These are phyloP conservation scores for Pachyrhizus erosus DNA, from an alignment of 306 rosid species.

Conservation along the genomic window DNA sequence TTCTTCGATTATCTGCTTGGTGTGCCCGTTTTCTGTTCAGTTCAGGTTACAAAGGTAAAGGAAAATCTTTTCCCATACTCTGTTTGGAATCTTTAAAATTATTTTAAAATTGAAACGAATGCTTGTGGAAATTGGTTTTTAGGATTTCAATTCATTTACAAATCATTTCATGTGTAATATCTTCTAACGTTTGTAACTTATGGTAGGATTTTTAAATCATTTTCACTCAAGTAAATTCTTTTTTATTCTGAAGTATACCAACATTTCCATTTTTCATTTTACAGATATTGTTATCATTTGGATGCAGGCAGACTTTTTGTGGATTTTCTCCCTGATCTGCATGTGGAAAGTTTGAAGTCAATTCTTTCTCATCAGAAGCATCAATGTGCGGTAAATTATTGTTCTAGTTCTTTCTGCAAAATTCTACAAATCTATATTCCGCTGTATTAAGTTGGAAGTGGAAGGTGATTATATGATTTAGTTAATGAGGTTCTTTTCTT, in stretches of 20 bases:
- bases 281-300: conserved; percentile 46
- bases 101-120: conserved; percentile 21
- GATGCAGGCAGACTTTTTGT: conserved; percentile 74
- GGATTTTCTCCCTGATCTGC: conserved; percentile 83
- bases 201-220: conserved; percentile 13
- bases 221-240: conserved; percentile 17
- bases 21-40: conserved; percentile 82
- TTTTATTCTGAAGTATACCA: not conserved
- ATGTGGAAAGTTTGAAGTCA: conserved; percentile 70
- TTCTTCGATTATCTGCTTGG: conserved; percentile 97
- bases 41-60: conserved; percentile 73
- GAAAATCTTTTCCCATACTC: conserved; percentile 2
- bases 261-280: conserved; percentile 14
- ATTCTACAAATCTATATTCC: conserved; percentile 9
- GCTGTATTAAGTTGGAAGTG: conserved; percentile 4
- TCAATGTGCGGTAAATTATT: conserved; percentile 65
- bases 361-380: conserved; percentile 72
- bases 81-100: conserved; percentile 1
- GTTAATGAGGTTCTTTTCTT: not conserved
- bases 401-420: conserved; percentile 36
- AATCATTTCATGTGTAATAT: conserved; percentile 20
- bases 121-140: conserved; percentile 20
- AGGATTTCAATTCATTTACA: conserved; percentile 15
- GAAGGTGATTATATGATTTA: conserved; percentile 16
- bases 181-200: conserved; percentile 25